phyloP scores from a whole-genome alignment of 345 rosid genomes.

The Gossypium stocksii region DNA sequence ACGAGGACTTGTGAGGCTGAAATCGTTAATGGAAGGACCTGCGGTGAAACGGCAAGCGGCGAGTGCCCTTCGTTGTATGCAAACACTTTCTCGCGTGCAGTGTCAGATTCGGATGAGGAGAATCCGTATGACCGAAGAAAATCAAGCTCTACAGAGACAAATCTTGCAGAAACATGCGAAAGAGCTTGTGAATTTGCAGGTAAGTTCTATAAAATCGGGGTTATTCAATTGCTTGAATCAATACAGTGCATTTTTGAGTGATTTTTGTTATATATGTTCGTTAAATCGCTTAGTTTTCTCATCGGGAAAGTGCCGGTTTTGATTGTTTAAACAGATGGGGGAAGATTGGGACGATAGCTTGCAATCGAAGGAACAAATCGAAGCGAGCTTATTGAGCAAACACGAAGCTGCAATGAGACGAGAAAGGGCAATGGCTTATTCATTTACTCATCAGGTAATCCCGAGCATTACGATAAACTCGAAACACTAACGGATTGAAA shows the following conservation, averaged over 20 bases:
- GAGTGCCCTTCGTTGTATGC: slow-evolving; percentile 77
- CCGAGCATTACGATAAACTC: neutral
- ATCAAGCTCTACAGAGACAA: slow-evolving; percentile 87
- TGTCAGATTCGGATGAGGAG: slow-evolving; percentile 84
- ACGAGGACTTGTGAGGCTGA: slow-evolving; percentile 83
- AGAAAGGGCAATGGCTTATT: slow-evolving; percentile 86
- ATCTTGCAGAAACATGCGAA: slow-evolving; percentile 82
- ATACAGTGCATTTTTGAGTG: neutral
- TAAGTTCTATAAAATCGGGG: slow-evolving; percentile 12
- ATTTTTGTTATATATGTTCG: neutral
- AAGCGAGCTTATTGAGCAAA: slow-evolving; percentile 71
- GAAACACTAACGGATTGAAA: neutral
- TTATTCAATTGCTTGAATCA: neutral
- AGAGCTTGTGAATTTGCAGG: slow-evolving; percentile 74
- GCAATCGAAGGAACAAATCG: slow-evolving; percentile 87
- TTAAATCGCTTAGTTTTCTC: neutral
- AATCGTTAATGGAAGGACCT: slow-evolving; percentile 74
- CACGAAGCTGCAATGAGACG: slow-evolving; percentile 91
- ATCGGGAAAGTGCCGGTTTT: neutral
- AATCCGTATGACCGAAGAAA: slow-evolving; percentile 83
- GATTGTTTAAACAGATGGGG: slow-evolving; percentile 50
- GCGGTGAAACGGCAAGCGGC: slow-evolving; percentile 79
- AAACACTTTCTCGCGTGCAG: slow-evolving; percentile 86
- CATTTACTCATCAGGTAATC: slow-evolving; percentile 80
- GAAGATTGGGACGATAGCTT: slow-evolving; percentile 88